These are phyloP conservation scores for Scutellaria galericulata DNA, from an alignment of 257 asterid genomes.

Conservation along the genomic window DNA sequence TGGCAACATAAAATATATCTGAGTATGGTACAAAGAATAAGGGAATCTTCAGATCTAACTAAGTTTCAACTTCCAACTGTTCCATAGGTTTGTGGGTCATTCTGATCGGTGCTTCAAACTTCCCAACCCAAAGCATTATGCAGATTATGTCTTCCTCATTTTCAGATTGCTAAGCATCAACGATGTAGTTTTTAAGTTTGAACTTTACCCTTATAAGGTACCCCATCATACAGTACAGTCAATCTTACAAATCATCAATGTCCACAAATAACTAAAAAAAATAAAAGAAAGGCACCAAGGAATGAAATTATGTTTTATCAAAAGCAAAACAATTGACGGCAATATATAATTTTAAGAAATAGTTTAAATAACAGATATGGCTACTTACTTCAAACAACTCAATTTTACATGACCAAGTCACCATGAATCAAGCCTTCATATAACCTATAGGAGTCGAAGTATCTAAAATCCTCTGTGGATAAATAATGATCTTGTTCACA, in stretches of 20 bases:
- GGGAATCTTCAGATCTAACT: slow-evolving; percentile 20
- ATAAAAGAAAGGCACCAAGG: not conserved
- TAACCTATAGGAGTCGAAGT: not conserved
- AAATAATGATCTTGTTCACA: slow-evolving; percentile 11
- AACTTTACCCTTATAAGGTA: not conserved
- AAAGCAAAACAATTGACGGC: not conserved
- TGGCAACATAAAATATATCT: not conserved
- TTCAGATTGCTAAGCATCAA: slow-evolving; percentile 17
- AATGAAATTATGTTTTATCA: not conserved
- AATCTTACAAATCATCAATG: not conserved
- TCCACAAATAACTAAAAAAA: not conserved
- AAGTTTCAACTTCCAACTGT: not conserved
- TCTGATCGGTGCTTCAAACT: slow-evolving; percentile 7
- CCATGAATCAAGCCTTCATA: slow-evolving; percentile 20
- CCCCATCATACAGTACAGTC: not conserved
- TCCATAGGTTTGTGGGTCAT: not conserved
- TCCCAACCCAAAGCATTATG: not conserved
- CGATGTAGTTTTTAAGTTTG: not conserved
- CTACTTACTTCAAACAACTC: slow-evolving; percentile 15
- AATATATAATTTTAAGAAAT: slow-evolving; percentile 2
- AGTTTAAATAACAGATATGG: not conserved
- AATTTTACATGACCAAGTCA: slow-evolving; percentile 16
- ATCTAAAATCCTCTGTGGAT: slow-evolving; percentile 13
- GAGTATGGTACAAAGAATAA: not conserved
- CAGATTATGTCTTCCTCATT: slow-evolving; percentile 3